These are phyloP conservation scores for Stemphylium beticola DNA, from an alignment of 2,329 filamentous ascomycete species.

Conservation along the genomic window DNA sequence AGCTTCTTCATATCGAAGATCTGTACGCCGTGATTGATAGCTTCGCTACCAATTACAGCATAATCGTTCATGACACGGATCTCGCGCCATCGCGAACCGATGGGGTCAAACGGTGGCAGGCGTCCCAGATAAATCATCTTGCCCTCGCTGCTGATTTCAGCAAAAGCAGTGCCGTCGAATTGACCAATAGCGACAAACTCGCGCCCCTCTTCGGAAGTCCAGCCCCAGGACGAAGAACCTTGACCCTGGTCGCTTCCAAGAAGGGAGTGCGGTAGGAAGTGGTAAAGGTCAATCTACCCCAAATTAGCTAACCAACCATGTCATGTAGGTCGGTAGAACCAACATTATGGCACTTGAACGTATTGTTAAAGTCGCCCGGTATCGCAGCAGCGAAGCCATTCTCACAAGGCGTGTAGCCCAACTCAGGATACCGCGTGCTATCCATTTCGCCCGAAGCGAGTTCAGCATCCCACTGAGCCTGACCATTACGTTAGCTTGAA, in stretches of 20 bases:
- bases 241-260: conserved; percentile 54
- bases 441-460: conserved; percentile 35
- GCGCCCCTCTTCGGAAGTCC: conserved; percentile 57
- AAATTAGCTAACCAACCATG: conserved; percentile 9
- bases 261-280: conserved; percentile 60
- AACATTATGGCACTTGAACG: conserved; percentile 47
- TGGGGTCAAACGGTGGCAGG: conserved; percentile 53
- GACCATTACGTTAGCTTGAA: conserved; percentile 4
- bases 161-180: conserved; percentile 42
- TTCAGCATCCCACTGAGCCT: conserved; percentile 36
- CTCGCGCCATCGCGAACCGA: conserved; percentile 58
- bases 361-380: conserved; percentile 43
- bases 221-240: conserved; percentile 58
- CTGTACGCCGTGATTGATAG: conserved; percentile 60
- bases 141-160: conserved; percentile 52
- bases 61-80: conserved; percentile 52
- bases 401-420: conserved; percentile 39
- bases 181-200: conserved; percentile 62
- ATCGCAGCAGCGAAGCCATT: conserved; percentile 43
- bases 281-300: conserved; percentile 57
- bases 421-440: conserved; percentile 35
- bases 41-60: conserved; percentile 46
- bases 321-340: background rate
- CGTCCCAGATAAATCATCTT: conserved; percentile 59
- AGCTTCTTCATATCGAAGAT: conserved; percentile 65